These are phyloP conservation scores for Eucalyptus guilfoylei DNA, from an alignment of 345 rosid species.

Conservation along the genomic window DNA sequence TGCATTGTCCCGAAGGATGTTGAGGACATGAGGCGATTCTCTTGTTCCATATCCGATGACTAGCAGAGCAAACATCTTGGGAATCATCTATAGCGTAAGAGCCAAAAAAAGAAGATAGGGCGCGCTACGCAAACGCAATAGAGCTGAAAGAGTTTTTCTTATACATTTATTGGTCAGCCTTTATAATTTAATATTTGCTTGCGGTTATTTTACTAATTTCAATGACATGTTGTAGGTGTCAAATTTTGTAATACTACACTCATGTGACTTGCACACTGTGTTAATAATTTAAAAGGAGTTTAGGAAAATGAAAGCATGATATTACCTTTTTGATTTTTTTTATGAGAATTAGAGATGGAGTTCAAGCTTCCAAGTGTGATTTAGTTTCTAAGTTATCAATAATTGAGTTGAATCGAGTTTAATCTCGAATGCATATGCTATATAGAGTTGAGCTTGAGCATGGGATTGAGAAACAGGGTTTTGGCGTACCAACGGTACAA, in stretches of 20 bases:
- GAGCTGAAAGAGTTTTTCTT: too few species aligned
- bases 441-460: neutral
- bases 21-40: too few species aligned
- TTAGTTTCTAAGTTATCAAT: too few species aligned
- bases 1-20: too few species aligned
- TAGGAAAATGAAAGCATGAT: neutral
- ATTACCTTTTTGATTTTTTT: too few species aligned
- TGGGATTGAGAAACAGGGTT: neutral
- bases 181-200: neutral
- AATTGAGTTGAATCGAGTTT: neutral
- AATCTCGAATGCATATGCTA: neutral
- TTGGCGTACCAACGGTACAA: too few species aligned
- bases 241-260: neutral
- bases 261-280: neutral
- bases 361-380: neutral
- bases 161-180: too few species aligned
- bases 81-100: too few species aligned
- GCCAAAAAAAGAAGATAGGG: too few species aligned
- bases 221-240: neutral
- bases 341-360: neutral
- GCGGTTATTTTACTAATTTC: too few species aligned
- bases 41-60: too few species aligned
- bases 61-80: too few species aligned
- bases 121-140: fast-evolving
- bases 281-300: neutral